A percentile compares a stretch with the other conserved stretches of the same genome.
Conservation (phyloP, 371 early-diverging fungal genomes). For the Syncephalis plumigaleata region DNA sequence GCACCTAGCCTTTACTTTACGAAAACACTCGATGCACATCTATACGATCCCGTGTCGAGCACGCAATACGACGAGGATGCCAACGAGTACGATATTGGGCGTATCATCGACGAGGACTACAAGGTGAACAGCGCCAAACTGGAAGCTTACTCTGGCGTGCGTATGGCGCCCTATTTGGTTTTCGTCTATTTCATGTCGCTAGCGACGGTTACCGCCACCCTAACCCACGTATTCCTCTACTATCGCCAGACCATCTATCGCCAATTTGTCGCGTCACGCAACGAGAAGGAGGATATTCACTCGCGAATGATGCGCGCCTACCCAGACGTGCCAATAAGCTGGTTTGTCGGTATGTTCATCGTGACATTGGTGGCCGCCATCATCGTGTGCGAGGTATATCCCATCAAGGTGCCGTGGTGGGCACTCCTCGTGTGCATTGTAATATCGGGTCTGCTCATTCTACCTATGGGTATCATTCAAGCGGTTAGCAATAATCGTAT, state of each 20-base stretch:
- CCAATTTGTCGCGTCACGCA: slow-evolving; percentile 33
- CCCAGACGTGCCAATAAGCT: slow-evolving; percentile 36
- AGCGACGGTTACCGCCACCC: slow-evolving; percentile 20
- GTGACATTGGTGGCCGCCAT: slow-evolving; percentile 15
- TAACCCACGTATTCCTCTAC: slow-evolving; percentile 39
- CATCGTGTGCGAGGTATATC: slow-evolving; percentile 16
- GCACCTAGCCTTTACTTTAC: slow-evolving; percentile 49
- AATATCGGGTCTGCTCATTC: slow-evolving; percentile 12
- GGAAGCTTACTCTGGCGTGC: too few species aligned
- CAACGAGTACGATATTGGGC: too few species aligned
- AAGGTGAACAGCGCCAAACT: too few species aligned
- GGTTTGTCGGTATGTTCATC: slow-evolving; percentile 24
- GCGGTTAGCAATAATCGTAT: slow-evolving; percentile 17
- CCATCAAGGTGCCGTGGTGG: slow-evolving; percentile 5
- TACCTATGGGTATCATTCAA: slow-evolving; percentile 19
- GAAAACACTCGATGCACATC: slow-evolving; percentile 21
- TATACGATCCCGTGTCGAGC: slow-evolving; percentile 7
- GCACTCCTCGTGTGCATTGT: slow-evolving; percentile 13
- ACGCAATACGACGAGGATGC: neutral
- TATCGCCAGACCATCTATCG: slow-evolving; percentile 38
- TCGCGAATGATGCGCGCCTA: slow-evolving; percentile 49
- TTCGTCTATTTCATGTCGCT: too few species aligned
- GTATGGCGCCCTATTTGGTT: too few species aligned
- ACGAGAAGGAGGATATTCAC: slow-evolving; percentile 42
- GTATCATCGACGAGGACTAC: too few species aligned